Conservation (phyloP, 495 filamentous ascomycete species). For the Annulohypoxylon moriforme region DNA sequence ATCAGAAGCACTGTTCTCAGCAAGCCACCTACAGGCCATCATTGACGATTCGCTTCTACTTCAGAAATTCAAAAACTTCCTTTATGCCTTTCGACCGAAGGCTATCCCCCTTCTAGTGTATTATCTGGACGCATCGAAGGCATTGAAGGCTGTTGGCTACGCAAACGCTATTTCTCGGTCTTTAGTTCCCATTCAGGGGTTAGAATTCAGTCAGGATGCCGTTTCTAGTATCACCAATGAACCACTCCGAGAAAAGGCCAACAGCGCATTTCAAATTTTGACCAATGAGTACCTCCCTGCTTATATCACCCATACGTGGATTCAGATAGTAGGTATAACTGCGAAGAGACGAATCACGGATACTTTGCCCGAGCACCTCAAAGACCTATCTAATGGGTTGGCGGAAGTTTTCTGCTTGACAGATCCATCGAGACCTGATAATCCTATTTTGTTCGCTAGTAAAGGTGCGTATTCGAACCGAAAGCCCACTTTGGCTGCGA, state of each 20-base stretch:
- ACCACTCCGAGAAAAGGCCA: constrained; percentile 67
- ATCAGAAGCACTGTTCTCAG: constrained; percentile 72
- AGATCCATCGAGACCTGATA: constrained; percentile 77
- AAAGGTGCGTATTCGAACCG: constrained; percentile 64
- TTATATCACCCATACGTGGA: constrained; percentile 72
- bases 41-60: constrained; percentile 72
- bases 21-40: constrained; percentile 70
- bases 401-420: constrained; percentile 82
- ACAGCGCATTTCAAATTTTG: constrained; percentile 68
- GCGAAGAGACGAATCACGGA: constrained; percentile 69
- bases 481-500: background rate
- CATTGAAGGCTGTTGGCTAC: constrained; percentile 76
- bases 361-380: constrained; percentile 63
- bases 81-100: constrained; percentile 68
- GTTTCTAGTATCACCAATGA: constrained; percentile 62
- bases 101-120: constrained; percentile 75
- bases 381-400: constrained; percentile 73
- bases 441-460: constrained; percentile 82
- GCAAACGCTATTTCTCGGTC: constrained; percentile 71
- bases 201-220: constrained; percentile 57
- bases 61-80: constrained; percentile 70
- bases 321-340: constrained; percentile 66
- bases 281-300: constrained; percentile 75
- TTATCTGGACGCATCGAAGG: constrained; percentile 76
- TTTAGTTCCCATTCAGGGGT: constrained; percentile 59